These are phyloP conservation scores for Dendrostoma leiphaemia DNA, from an alignment of 2,329 filamentous ascomycete genomes.

Conservation along the genomic window DNA sequence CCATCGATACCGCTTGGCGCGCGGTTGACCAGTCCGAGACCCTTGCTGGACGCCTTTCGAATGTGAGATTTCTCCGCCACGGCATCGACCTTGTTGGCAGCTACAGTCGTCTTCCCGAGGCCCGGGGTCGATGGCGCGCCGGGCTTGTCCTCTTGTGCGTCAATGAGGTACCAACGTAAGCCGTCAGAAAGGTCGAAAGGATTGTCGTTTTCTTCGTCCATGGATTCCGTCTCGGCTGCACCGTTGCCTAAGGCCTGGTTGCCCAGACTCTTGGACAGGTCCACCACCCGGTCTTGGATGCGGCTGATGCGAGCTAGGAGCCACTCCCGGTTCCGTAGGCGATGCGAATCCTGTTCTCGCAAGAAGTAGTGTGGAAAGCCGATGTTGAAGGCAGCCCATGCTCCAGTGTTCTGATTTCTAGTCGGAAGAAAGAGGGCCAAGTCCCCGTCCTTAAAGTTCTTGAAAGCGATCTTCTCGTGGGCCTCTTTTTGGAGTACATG, in stretches of 20 bases:
- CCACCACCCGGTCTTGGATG: conserved; percentile 89
- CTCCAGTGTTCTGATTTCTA: conserved; percentile 87
- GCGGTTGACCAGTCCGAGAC: conserved; percentile 29
- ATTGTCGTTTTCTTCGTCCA: conserved; percentile 82
- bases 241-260: conserved; percentile 32
- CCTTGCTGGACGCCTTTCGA: conserved; percentile 39
- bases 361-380: conserved; percentile 97
- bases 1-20: conserved; percentile 62
- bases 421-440: conserved; percentile 92
- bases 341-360: conserved; percentile 86
- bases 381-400: conserved; percentile 98
- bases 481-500: conserved; percentile 78
- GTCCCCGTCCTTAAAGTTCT: conserved; percentile 94
- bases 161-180: conserved; percentile 91
- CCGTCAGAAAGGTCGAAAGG: conserved; percentile 96
- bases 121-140: conserved; percentile 90
- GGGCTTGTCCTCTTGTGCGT: conserved; percentile 89
- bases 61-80: conserved; percentile 65
- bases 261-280: conserved; percentile 76
- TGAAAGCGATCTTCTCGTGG: conserved; percentile 94
- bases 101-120: conserved; percentile 87
- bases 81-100: conserved; percentile 82
- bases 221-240: conserved; percentile 46
- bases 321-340: conserved; percentile 84
- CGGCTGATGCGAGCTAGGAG: conserved; percentile 91